A percentile compares a stretch with the other conserved stretches of the same genome.
Evolutionary conservation across 1,284 basidiomycete genomes (phyloP).

Genomic region (Ceratobasidium sp.): DNA sequence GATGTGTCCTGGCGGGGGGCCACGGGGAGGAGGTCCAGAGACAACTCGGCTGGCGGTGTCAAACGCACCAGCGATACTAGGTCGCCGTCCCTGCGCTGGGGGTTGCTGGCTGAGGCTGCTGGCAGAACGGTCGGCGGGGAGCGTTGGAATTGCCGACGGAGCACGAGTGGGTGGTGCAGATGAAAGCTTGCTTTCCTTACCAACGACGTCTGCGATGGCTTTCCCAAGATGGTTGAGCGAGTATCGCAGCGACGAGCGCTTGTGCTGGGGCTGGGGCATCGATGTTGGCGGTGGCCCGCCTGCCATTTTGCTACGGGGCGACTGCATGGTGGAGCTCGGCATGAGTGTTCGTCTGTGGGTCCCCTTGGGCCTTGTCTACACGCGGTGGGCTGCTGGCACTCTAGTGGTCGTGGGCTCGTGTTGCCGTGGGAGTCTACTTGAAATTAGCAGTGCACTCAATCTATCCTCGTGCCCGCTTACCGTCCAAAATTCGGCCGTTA

Average conservation of each 20-base stretch:
- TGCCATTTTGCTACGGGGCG: constrained; percentile 30
- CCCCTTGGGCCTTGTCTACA: constrained; percentile 8
- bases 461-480: constrained; percentile 2
- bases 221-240: constrained; percentile 37
- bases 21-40: constrained; percentile 5
- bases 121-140: constrained; percentile 16
- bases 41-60: background rate
- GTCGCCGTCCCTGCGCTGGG: background rate
- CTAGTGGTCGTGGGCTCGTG: constrained; percentile 21
- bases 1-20: background rate
- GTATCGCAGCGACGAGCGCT: constrained; percentile 38
- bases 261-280: constrained; percentile 24
- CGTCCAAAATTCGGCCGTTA: constrained; percentile 17
- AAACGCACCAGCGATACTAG: constrained; percentile 34
- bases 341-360: constrained; percentile 6
- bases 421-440: constrained; percentile 18
- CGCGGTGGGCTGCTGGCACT: constrained; percentile 16
- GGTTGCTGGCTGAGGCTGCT: constrained; percentile 11
- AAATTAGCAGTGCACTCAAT: background rate
- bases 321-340: constrained; percentile 32
- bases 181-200: constrained; percentile 17
- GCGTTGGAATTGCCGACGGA: constrained; percentile 8
- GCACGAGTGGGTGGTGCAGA: constrained; percentile 15
- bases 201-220: constrained; percentile 30
- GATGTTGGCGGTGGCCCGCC: constrained; percentile 15